These are phyloP conservation scores for Wickerhamomyces kurtzmanii DNA, from an alignment of 805 yeast species.

Conservation along the genomic window DNA sequence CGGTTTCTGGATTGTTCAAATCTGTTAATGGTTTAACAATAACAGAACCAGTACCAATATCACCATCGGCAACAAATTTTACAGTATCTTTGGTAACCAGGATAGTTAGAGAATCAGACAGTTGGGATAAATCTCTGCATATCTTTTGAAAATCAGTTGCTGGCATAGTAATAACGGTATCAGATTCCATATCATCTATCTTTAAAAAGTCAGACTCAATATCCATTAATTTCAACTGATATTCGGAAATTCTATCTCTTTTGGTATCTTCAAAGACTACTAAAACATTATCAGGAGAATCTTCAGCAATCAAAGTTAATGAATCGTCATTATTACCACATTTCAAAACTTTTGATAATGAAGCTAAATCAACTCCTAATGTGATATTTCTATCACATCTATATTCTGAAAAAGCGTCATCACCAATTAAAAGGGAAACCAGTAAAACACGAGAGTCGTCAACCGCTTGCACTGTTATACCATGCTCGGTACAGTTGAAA, in stretches of 20 bases:
- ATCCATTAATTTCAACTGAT: slow-evolving; percentile 86
- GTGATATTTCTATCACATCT: slow-evolving; percentile 94
- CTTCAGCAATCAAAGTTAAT: slow-evolving; percentile 84
- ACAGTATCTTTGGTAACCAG: slow-evolving; percentile 88
- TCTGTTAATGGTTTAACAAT: slow-evolving; percentile 78
- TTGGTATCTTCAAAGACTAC: slow-evolving; percentile 85
- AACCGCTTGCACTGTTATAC: slow-evolving; percentile 94
- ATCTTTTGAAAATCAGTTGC: slow-evolving; percentile 81
- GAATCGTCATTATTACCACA: slow-evolving; percentile 89
- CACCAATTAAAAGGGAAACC: slow-evolving; percentile 80
- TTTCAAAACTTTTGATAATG: slow-evolving; percentile 80
- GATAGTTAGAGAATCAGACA: slow-evolving; percentile 82
- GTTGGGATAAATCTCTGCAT: slow-evolving; percentile 76
- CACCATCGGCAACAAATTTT: slow-evolving; percentile 85
- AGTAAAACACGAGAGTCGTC: slow-evolving; percentile 94
- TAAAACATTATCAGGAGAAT: slow-evolving; percentile 68
- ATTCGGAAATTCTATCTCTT: slow-evolving; percentile 89
- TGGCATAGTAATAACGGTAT: slow-evolving; percentile 80
- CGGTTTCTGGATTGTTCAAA: slow-evolving; percentile 69
- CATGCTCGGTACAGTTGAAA: slow-evolving; percentile 92
- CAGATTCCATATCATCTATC: slow-evolving; percentile 90
- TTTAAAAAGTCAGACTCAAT: slow-evolving; percentile 91
- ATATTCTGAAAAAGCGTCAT: slow-evolving; percentile 81
- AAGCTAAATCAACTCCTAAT: slow-evolving; percentile 81
- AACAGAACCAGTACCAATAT: slow-evolving; percentile 80